Evolutionary conservation across 768 basidiomycete genomes (phyloP).

Genomic region (Tulasnella sp.): DNA sequence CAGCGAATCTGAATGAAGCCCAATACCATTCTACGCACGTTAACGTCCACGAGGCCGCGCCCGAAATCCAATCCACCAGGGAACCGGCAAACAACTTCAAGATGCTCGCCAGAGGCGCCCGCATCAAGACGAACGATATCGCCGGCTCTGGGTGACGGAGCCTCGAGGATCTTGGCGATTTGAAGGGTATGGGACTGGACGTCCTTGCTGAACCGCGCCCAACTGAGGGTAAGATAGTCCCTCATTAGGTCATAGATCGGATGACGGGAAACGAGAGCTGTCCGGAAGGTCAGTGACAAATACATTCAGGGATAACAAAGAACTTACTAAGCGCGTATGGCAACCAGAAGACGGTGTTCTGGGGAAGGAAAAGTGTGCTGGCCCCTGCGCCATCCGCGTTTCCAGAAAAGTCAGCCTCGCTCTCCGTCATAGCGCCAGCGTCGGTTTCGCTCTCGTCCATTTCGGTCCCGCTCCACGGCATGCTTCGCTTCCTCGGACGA

Average conservation of each 20-base stretch:
- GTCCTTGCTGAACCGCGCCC: conserved; percentile 91
- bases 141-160: conserved; percentile 75
- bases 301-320: conserved; percentile 24
- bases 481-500: conserved; percentile 11
- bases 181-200: conserved; percentile 80
- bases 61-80: conserved; percentile 93
- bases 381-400: conserved; percentile 52
- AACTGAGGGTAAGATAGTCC: conserved; percentile 90
- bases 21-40: conserved; percentile 31
- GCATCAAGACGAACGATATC: conserved; percentile 82
- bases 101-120: conserved; percentile 36
- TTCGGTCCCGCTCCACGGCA: conserved; percentile 51
- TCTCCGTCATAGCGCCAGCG: conserved; percentile 58
- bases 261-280: conserved; percentile 81
- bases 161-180: conserved; percentile 25
- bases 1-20: background rate
- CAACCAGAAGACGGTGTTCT: conserved; percentile 89
- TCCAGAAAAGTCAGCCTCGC: conserved; percentile 64
- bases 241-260: conserved; percentile 94
- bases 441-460: conserved; percentile 53
- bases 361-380: conserved; percentile 80
- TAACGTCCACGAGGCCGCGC: conserved; percentile 82
- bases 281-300: background rate
- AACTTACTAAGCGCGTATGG: conserved; percentile 82
- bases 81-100: conserved; percentile 84